A percentile compares a stretch with the other conserved stretches of the same genome.
Evolutionary conservation across 768 basidiomycete genomes (phyloP).

Genomic region (Boletus pseudopeckii): DNA sequence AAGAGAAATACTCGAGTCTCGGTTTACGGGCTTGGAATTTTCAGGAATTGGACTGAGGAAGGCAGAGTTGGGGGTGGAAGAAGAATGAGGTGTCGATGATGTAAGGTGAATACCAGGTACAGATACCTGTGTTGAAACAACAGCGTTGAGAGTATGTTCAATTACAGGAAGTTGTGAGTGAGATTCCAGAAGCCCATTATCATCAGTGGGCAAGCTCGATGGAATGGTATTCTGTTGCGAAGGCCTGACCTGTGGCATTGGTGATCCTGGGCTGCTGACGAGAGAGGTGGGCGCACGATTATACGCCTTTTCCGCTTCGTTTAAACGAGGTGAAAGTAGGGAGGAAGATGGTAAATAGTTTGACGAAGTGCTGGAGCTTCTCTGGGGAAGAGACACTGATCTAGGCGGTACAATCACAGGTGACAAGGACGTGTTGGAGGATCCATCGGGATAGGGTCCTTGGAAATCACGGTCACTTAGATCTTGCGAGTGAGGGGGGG

Average conservation of each 20-base stretch:
- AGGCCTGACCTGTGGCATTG: conserved; percentile 2
- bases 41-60: conserved; percentile 28
- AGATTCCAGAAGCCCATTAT: neutral
- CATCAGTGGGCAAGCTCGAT: neutral
- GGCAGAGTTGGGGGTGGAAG: conserved; percentile 16
- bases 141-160: conserved; percentile 22
- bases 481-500: conserved; percentile 19
- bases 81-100: conserved; percentile 17
- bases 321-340: conserved; percentile 20
- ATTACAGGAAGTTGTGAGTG: conserved; percentile 6
- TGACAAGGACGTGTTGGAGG: neutral
- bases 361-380: conserved; percentile 6
- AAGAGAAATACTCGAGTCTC: conserved; percentile 66
- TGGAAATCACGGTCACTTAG: conserved; percentile 7
- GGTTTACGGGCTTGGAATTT: conserved; percentile 40
- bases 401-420: conserved; percentile 21
- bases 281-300: conserved; percentile 5
- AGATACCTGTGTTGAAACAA: conserved; percentile 12
- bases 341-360: neutral
- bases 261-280: conserved; percentile 1
- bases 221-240: conserved; percentile 7
- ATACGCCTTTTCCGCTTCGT: conserved; percentile 10
- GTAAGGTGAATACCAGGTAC: conserved; percentile 6
- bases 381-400: conserved; percentile 19
- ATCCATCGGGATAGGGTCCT: neutral